These are phyloP conservation scores for Quercus alba DNA, from an alignment of 306 rosid species.

Conservation along the genomic window DNA sequence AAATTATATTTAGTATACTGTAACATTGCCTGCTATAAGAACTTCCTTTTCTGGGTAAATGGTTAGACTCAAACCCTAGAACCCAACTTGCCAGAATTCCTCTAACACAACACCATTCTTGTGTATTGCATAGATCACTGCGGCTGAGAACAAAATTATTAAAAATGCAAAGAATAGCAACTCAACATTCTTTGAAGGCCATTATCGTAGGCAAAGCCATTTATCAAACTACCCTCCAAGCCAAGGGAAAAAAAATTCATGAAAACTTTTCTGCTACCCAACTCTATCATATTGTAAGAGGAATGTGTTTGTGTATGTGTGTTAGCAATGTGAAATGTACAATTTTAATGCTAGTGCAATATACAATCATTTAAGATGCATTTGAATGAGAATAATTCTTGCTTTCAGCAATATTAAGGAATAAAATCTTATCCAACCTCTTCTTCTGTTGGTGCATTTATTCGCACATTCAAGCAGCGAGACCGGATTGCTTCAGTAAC, in stretches of 20 bases:
- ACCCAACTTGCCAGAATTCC: background rate
- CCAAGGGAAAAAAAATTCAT: background rate
- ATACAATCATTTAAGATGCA: background rate
- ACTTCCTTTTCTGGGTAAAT: background rate
- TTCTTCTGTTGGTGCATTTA: slow-evolving; percentile 79
- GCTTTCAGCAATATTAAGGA: background rate
- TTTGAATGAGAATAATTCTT: background rate
- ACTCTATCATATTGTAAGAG: background rate
- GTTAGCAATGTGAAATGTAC: background rate
- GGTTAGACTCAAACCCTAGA: background rate
- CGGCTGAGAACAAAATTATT: background rate
- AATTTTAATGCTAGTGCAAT: background rate
- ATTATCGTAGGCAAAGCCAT: background rate
- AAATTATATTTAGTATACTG: background rate
- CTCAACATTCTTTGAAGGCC: background rate
- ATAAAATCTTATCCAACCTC: slow-evolving; percentile 44
- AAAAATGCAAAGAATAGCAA: background rate
- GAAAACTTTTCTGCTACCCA: background rate
- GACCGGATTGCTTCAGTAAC: slow-evolving; percentile 97
- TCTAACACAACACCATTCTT: background rate
- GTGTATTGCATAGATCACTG: too few relatives aligned
- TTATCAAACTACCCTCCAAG: background rate
- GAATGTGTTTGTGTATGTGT: background rate
- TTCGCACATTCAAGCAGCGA: slow-evolving; percentile 83
- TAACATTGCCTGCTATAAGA: background rate